Conservation (phyloP, 306 rosid genomes). For the Cucumis sativus region Cucumber_9930_V3 NC_026658.2:15080001-15080500, state of each 20-base stretch:
- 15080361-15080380: not conserved
- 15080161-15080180: constrained; percentile 3
- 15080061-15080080: not conserved
- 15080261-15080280: not conserved
- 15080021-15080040: not conserved
- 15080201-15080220: not conserved
- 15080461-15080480: too few species aligned
- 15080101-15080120: constrained; percentile 2
- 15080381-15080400: not conserved
- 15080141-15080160: not conserved
- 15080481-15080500: too few species aligned
- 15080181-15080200: not conserved
- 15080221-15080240: not conserved
- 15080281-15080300: not conserved
- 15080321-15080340: not conserved
- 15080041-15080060: not conserved
- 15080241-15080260: not conserved
- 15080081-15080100: not conserved
- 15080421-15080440: too few species aligned
- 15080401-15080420: not conserved
- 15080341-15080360: not conserved
- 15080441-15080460: too few species aligned
- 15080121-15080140: not conserved
- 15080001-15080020: not conserved
- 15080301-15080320: not conserved